Conservation (phyloP, 2,329 filamentous ascomycete genomes). For the Cordyceps fumosorosea region DNA sequence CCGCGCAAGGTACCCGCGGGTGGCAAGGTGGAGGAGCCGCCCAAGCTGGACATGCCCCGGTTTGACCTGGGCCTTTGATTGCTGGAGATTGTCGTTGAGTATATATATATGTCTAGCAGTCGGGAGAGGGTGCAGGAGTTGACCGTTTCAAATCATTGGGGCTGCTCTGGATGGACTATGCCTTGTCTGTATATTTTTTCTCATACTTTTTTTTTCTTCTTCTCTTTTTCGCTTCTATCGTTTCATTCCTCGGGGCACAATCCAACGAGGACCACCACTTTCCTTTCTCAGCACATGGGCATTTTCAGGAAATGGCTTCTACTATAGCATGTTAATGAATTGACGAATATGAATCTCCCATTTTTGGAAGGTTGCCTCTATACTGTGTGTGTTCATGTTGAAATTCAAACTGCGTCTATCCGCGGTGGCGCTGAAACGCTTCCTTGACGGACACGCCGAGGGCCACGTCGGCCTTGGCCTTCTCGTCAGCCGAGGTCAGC, state of each 20-base stretch:
- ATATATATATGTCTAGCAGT: neutral
- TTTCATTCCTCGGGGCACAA: neutral
- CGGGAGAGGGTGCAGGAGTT: neutral
- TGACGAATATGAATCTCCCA: slow-evolving; percentile 21
- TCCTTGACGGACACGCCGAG: slow-evolving; percentile 56
- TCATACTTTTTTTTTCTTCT: slow-evolving; percentile 8
- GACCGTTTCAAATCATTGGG: slow-evolving; percentile 2
- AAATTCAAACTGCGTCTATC: slow-evolving; percentile 8
- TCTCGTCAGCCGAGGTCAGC: slow-evolving; percentile 46
- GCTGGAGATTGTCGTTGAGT: slow-evolving; percentile 18
- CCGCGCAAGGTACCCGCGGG: slow-evolving; percentile 27
- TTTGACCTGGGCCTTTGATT: slow-evolving; percentile 38
- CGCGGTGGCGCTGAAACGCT: slow-evolving; percentile 55
- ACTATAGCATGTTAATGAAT: slow-evolving; percentile 35
- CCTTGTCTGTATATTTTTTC: slow-evolving; percentile 2
- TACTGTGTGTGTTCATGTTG: neutral
- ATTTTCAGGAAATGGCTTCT: neutral
- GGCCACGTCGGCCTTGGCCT: slow-evolving; percentile 58
- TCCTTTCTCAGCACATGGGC: slow-evolving; percentile 5
- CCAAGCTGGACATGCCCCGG: slow-evolving; percentile 55
- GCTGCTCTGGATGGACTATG: neutral
- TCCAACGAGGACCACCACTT: neutral
- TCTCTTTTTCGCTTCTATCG: slow-evolving; percentile 1
- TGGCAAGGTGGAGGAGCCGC: slow-evolving; percentile 45
- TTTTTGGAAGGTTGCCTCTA: slow-evolving; percentile 15